Conservation (phyloP, 139 green algal genomes). For the Micractinium sp. region DNA sequence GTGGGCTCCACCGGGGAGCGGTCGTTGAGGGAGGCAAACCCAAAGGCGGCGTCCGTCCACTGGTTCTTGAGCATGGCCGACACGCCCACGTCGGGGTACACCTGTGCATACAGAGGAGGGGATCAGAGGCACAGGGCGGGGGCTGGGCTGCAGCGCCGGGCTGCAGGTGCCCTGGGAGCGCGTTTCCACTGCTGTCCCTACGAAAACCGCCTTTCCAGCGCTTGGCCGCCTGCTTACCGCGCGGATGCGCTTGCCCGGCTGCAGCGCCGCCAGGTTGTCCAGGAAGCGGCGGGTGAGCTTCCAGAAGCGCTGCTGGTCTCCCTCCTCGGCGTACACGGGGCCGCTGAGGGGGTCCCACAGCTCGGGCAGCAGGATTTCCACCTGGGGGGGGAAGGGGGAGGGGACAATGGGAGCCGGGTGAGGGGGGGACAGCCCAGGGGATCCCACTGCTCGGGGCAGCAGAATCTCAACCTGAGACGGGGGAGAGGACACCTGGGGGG, state of each 20-base stretch:
- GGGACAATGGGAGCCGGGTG: neutral
- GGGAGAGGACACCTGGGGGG: too few relatives aligned
- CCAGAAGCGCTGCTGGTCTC: constrained; percentile 87
- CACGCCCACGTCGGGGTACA: constrained; percentile 68
- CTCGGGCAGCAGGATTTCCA: constrained; percentile 83
- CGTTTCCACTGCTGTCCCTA: neutral
- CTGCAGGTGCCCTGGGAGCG: too few relatives aligned
- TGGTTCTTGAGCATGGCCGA: constrained; percentile 90
- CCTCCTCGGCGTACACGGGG: constrained; percentile 86
- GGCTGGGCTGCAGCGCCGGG: neutral
- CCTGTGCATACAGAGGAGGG: neutral
- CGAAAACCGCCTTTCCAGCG: too few relatives aligned
- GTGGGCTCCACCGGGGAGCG: constrained; percentile 55
- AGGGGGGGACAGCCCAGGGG: too few relatives aligned
- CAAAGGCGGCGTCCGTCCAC: constrained; percentile 75
- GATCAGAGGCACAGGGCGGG: neutral
- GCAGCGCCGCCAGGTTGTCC: constrained; percentile 57
- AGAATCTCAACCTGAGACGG: too few relatives aligned
- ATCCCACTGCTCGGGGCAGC: too few relatives aligned
- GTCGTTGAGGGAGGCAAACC: constrained; percentile 79
- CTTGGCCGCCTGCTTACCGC: neutral
- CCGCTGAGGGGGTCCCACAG: constrained; percentile 87
- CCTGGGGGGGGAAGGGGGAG: neutral
- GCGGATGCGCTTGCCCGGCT: constrained; percentile 7
- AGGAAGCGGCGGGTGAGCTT: constrained; percentile 81